Base-by-base conservation (phyloP, 176 grass and related monocot genomes). In the Lolium rigidum region DNA sequence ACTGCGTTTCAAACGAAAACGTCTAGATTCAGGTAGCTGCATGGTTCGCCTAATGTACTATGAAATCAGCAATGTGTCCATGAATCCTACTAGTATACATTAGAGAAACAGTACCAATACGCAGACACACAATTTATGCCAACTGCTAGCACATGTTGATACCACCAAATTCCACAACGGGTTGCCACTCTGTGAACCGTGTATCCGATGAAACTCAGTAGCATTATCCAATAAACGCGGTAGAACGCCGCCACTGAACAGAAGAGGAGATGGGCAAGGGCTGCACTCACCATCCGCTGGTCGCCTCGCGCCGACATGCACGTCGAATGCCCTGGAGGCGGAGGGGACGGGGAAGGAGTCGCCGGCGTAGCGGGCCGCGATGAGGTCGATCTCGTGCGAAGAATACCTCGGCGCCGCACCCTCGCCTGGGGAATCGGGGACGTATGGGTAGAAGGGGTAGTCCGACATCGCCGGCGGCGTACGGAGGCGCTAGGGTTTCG, bases 261-360 rank as follows among this genome's bases (percentile, higher is more conserved):
- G 37, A 87, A 54, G 2, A 76, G 71, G 6, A 47, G 7, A 47
- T 47, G 26, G 26, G 55, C 46, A 81, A 25, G 62, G 31, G 56
- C 2, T 9, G 66, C 78, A 79, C 84, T 86, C 90, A 99, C 97
- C 93, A 88, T 91, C 92, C 0, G 89, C 82, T n/a, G 92, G 73
- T 28, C 92, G 88, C 77, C 92, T 91, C 35, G 79, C 61, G 59
- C 91, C 89, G 62, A 82, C 12, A 22, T 56, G 61, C 35, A 71
- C 43, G 80, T 90, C 87, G 72, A 78, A 83, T 66, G 38, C 71
- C 66, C 9, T 39, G 31, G 18, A 59, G 70, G 84, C 56, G 52
- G 84, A 81, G 14, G 61, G 28, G 47, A 80, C 84, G 66, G 74
- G 76, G 41, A 8, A 51, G 67, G 17, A 9, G 56, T 41, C 54